A percentile compares a stretch with the other conserved stretches of the same genome.
Evolutionary conservation across 441 rosid species (phyloP).

Genomic region (Erodium chrysanthum): DNA sequence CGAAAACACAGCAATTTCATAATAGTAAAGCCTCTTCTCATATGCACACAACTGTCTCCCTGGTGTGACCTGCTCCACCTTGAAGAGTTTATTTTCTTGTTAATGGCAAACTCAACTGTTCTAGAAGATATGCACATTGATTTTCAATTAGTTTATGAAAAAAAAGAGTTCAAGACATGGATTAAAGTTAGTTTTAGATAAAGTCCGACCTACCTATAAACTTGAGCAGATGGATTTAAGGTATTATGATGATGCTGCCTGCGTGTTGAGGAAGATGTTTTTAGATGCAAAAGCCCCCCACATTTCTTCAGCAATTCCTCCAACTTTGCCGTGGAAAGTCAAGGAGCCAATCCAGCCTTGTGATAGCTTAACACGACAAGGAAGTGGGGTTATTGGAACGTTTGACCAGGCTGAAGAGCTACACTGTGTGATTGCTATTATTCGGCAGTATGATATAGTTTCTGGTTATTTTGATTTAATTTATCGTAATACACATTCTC

Average conservation of each 20-base stretch:
- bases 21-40: no score
- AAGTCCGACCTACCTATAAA: no score
- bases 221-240: slow-evolving; percentile 40
- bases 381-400: slow-evolving; percentile 94
- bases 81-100: no score
- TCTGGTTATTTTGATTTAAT: slow-evolving; percentile 11
- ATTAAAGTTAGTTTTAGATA: no score
- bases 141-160: background rate
- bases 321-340: slow-evolving; percentile 87
- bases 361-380: slow-evolving; percentile 94
- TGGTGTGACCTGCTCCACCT: background rate
- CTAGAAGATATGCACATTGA: background rate
- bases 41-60: no score
- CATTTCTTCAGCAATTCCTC: slow-evolving; percentile 86
- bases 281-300: slow-evolving; percentile 99
- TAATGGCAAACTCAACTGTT: background rate
- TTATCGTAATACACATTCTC: slow-evolving; percentile 7
- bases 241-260: slow-evolving; percentile 98
- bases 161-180: background rate
- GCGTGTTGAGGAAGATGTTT: slow-evolving; percentile 93
- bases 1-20: no score
- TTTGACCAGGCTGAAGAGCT: slow-evolving; percentile 98
- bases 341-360: slow-evolving; percentile 73
- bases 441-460: slow-evolving; percentile 73
- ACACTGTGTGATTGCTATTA: slow-evolving; percentile 91